These are phyloP conservation scores for Phlebiopsis flavidoalba DNA, from an alignment of 768 basidiomycete genomes.

Conservation along the genomic window DNA sequence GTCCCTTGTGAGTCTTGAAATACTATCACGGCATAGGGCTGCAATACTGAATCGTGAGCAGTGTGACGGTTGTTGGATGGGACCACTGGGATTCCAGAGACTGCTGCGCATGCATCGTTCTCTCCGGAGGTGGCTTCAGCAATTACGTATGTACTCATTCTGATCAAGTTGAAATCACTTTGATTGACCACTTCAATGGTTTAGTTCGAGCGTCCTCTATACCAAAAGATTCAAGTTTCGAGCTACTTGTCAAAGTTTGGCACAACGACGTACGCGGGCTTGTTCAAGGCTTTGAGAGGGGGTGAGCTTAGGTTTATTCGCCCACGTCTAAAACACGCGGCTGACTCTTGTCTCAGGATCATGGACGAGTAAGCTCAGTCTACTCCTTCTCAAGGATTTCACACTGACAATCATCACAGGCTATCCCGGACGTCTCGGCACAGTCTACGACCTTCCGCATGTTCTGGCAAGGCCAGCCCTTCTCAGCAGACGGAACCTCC, in stretches of 20 bases:
- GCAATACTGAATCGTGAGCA: constrained; percentile 18
- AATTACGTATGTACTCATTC: constrained; percentile 41
- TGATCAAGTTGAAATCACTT: not conserved
- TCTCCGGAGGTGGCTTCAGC: constrained; percentile 76
- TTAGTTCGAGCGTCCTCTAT: constrained; percentile 49
- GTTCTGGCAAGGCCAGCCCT: constrained; percentile 33
- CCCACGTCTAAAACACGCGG: not conserved
- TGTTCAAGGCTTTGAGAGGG: too few relatives aligned
- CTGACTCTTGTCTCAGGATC: constrained; percentile 25
- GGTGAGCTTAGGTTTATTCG: constrained; percentile 30
- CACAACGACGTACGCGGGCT: constrained; percentile 45
- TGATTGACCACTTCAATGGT: not conserved
- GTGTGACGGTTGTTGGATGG: constrained; percentile 73
- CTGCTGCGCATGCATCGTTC: constrained; percentile 49
- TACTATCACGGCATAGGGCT: not conserved
- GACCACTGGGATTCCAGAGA: constrained; percentile 54
- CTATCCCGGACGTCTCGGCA: constrained; percentile 65
- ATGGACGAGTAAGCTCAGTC: constrained; percentile 42
- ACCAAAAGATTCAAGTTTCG: constrained; percentile 43
- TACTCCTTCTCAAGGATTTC: not conserved
- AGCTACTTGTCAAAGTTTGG: constrained; percentile 41
- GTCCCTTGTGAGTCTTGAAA: constrained; percentile 30
- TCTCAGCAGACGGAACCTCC: constrained; percentile 57
- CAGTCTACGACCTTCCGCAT: constrained; percentile 47
- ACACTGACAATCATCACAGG: constrained; percentile 20